A percentile compares a stretch with the other conserved stretches of the same genome.
Conservation (phyloP, 148 eudicot species). For the Beta vulgaris region DNA sequence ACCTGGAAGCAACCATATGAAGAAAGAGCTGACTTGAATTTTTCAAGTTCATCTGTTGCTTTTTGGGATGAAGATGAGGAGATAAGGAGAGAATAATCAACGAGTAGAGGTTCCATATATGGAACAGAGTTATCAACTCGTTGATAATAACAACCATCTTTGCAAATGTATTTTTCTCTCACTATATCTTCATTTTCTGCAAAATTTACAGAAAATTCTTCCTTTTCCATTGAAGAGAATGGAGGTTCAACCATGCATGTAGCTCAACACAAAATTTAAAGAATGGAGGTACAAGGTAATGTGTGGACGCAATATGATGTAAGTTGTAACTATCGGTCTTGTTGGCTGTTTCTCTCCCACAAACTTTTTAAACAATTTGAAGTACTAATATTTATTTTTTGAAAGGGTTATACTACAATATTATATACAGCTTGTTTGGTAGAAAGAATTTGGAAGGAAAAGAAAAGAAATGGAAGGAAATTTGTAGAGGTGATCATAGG, state of each 20-base stretch:
- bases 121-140: background rate
- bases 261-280: background rate
- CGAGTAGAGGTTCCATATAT: slow-evolving; percentile 23
- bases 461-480: no score
- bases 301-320: no score
- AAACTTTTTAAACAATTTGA: no score
- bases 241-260: background rate
- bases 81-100: slow-evolving; percentile 31
- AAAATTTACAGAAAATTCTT: background rate
- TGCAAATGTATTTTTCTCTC: slow-evolving; percentile 4
- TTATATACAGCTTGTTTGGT: no score
- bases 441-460: no score
- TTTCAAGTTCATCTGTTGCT: slow-evolving; percentile 20
- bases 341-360: no score
- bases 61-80: slow-evolving; percentile 10
- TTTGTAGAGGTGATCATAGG: no score
- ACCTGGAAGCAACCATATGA: slow-evolving; percentile 61
- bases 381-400: no score
- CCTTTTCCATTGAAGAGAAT: background rate
- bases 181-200: background rate
- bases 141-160: slow-evolving; percentile 15
- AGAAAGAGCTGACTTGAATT: slow-evolving; percentile 37
- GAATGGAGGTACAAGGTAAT: no score
- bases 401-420: no score
- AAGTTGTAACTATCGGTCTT: no score